Evolutionary conservation across 208 protist genomes (phyloP), one percentile per base, ranked within the genome.

Genomic region (Porcisia deanei): DNA sequence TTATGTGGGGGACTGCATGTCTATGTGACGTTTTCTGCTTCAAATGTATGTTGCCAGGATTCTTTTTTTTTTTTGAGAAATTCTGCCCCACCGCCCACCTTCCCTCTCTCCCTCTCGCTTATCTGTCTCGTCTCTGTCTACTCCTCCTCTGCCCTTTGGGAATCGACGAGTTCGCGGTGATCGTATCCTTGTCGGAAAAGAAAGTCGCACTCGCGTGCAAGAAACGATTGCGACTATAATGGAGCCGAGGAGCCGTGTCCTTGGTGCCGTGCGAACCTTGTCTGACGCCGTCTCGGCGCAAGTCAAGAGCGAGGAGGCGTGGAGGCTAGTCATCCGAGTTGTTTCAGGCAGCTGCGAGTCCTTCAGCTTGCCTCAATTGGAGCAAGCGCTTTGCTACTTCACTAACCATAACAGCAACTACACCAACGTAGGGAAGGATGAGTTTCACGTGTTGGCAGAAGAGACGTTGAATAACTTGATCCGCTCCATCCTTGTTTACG

Each of bases 381-480:
- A 97, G 73, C 68, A 82, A 70, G 85, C 80, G 4, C 55, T 97
- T 20, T 64, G 80, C 52, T 90, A 86, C 72, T 97, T 90, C 67
- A 91, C 89, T 1, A 90, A 89, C 54, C 90, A 92, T 71, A 97
- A 97, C 75, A 96, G 90, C 76, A 88, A 87, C 41, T 97, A 92
- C 80, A 89, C 80, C 12, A 87, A 88, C 25, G 88, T 89, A 0
- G 85, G 79, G 8, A 78, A 88, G 70, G 84, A 96, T 64, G 91
- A 95, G 73, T 89, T 96, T 55, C 79, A 89, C 39, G 74, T 87
- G 34, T 77, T 97, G 10, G 81, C 77, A 18, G 87, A 92, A 22
- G 93, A 97, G 81, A 86, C 94, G 66, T 81, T 97, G 37, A 97
- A 97, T 80, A 97, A 97, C 79, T 75, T 75, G 20, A 96, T 94